These are phyloP conservation scores for Aspergillus sclerotiicarbonarius DNA, from an alignment of 495 filamentous ascomycete genomes.

Conservation along the genomic window DNA sequence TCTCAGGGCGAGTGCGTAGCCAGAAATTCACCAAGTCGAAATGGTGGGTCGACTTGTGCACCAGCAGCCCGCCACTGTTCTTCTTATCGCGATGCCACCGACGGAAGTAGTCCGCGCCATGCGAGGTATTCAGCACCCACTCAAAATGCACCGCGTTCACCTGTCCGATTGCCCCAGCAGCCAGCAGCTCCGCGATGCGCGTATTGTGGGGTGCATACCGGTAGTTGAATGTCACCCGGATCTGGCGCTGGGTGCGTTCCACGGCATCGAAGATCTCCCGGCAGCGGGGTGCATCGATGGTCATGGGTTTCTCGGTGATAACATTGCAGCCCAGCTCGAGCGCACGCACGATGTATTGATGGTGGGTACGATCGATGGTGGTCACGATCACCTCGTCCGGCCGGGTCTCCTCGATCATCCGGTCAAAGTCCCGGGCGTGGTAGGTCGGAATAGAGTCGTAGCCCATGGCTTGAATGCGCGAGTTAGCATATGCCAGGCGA, in stretches of 20 bases:
- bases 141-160: constrained; percentile 58
- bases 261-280: constrained; percentile 40
- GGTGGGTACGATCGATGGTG: constrained; percentile 58
- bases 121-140: constrained; percentile 58
- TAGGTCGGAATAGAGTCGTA: constrained; percentile 44
- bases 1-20: constrained; percentile 24
- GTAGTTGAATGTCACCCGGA: constrained; percentile 36
- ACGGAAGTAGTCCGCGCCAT: constrained; percentile 61
- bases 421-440: constrained; percentile 49
- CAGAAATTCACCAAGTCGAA: constrained; percentile 39
- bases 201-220: constrained; percentile 37
- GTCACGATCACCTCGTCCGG: constrained; percentile 58
- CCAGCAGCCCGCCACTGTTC: constrained; percentile 52
- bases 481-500: constrained; percentile 30
- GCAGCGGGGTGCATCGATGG: constrained; percentile 53
- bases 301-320: constrained; percentile 61
- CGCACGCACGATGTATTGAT: constrained; percentile 53
- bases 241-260: constrained; percentile 22
- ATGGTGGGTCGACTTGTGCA: constrained; percentile 37
- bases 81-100: constrained; percentile 60
- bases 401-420: constrained; percentile 50
- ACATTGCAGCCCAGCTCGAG: constrained; percentile 57
- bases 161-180: constrained; percentile 48
- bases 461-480: constrained; percentile 21
- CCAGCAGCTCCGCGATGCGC: constrained; percentile 41